Base-by-base conservation (phyloP, 2,329 filamentous ascomycete species). In the Aureobasidium sp. region DNA sequence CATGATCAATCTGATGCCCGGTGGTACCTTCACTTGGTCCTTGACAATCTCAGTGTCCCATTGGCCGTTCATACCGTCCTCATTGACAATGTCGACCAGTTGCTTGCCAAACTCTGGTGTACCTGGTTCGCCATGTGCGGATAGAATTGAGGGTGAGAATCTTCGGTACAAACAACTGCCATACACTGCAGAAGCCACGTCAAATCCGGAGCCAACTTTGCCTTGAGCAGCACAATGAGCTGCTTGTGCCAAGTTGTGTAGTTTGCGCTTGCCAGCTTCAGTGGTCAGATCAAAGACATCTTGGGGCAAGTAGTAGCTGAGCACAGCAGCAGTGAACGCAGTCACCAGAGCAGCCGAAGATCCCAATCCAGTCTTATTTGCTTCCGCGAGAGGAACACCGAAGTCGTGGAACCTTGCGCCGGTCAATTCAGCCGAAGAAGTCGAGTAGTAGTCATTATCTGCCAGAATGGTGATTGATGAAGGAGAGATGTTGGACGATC, bases 371-470 rank as follows among this genome's bases (percentile, higher is more conserved):
- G 94, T 99, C 79, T 99, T 99, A 81, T 97, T 89, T 16, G 93
- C 92, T 65, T 86, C 82, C 62, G 81, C 77, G 39, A 99, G 83
- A 6, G 86, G 83, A 16, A 93, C 86, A 47, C 83, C 82, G 76
- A 96, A 96, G 71, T 87, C 83, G 65, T 85, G 82, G 77, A 97
- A 97, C 64, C 85, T 85, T 16, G 66, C 63, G 5, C 47, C 39
- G 9, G 59, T 45, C 11, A 63, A 27, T 78, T 71, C 62, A 74
- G 65, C 61, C 30, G 78, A 72, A 3, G 86, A 81, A 63, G 87
- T 85, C 5, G 94, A 97, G 79, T 97, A 99, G 82, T 99, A 99
- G 78, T 95, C 90, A 71, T 94, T 92, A 76, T 97, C 91, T 63
- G 94, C 93, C 39, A 97, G 83, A 72, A 99, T 93, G 64, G 89